Evolutionary conservation across 2,329 filamentous ascomycete genomes (phyloP), one percentile per base, ranked within the genome.

Genomic region (Sclerotinia subarctica): DNA sequence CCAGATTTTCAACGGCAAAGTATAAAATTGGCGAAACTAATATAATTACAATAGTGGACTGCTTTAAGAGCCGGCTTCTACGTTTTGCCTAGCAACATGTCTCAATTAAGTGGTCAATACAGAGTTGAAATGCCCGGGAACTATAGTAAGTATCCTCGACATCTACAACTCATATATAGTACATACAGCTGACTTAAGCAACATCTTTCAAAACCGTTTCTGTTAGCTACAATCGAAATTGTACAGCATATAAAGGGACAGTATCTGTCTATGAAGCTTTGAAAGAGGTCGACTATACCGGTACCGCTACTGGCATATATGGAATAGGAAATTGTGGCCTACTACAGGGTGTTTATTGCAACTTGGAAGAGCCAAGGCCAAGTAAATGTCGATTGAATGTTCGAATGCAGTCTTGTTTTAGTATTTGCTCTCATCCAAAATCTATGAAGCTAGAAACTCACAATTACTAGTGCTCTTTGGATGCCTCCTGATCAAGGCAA

Each of bases 381-480:
- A 70, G 66, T 38, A 51, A 71, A 57, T 73, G 70, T 47, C 66
- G 72, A 19, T 49, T 70, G 44, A 72, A 71, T 64, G 70, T 72
- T 35, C 68, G 71, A 2, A 72, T 72, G 72, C 71, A 73, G 57
- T 71, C 71, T 49, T 69, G 70, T 24, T 72, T 73, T 26, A 72
- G 66, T 64, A 64, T 15, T 38, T 38, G 1, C 15, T n/a, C 11
- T n/a, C 38, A n/a, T n/a, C 5, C 1, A 35, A 17, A 32, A 21
- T 29, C 11, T n/a, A 10, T 54, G 7, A 6, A 17, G 5, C 5
- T 4, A 21, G 42, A 29, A 49, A 29, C 38, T 54, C 10, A 67
- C 42, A n/a, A 8, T 2, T 44, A 5, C 10, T 11, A 67, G 66
- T 66, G 29, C 52, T 73, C 6, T 66, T 67, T 2, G 71, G 69